Evolutionary conservation across 768 basidiomycete species (phyloP), one percentile per base, ranked within the genome.

Genomic region (Pseudohyphozyma bogoriensis): DNA sequence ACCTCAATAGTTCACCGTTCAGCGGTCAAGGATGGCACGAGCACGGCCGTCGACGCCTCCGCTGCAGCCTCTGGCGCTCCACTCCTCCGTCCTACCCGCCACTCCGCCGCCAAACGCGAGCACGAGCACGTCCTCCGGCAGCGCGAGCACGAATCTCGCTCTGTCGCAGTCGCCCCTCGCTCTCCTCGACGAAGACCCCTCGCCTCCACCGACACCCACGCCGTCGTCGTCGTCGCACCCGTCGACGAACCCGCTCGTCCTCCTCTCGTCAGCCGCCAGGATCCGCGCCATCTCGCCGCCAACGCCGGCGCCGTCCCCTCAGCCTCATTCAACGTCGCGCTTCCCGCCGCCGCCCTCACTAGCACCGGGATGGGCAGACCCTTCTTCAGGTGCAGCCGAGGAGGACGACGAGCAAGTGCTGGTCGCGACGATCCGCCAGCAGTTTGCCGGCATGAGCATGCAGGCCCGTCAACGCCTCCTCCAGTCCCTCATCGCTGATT

Each of bases 401-500:
- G 57, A 56, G 4, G 22, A 32, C 12, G 45, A 54, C 32, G n/a
- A n/a, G n/a, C n/a, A n/a, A n/a, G n/a, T n/a, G n/a, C 26, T 57
- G 28, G 29, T 63, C 44, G 31, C 29, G 12, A 36, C 28, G 18
- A 52, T 66, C 20, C 58, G 61, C 11, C 10, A 28, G 0, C 56
- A 55, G 22, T 50, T 66, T 59, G 59, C 53, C 52, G 22, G 28
- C 22, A 55, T 63, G 24, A 2, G 53, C 8, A 35, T 53, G 0
- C 0, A 16, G 22, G 11, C 39, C 1, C 61, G 62, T 1, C 46
- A 46, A 2, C 40, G 24, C 22, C 65, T 66, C 36, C 39, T 66
- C 15, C 24, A 52, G 6, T 32, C 33, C 29, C 59, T 67, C 52
- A 40, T 67, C 16, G 20, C 22, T 56, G 65, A 67, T 46, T 55